phyloP scores from a whole-genome alignment of 495 filamentous ascomycete genomes.

The Chaetomium tenue region DNA sequence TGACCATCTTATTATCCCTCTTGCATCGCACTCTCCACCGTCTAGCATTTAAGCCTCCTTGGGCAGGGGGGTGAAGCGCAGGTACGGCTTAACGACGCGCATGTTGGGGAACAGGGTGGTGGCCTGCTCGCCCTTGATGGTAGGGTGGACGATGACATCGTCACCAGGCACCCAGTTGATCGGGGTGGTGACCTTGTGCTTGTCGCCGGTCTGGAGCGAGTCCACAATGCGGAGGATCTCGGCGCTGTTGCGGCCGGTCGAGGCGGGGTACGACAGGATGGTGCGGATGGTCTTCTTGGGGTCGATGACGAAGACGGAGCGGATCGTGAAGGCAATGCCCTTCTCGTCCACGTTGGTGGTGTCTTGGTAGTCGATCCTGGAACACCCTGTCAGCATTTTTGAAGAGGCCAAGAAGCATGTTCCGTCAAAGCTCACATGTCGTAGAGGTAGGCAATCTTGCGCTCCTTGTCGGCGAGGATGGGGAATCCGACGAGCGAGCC shows the following conservation, averaged over 20 bases:
- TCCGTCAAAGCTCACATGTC: conserved; percentile 71
- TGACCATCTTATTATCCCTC: neutral
- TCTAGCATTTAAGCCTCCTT: conserved; percentile 38
- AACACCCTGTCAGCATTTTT: neutral
- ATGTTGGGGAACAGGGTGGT: conserved; percentile 89
- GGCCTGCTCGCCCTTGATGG: conserved; percentile 80
- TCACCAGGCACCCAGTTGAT: conserved; percentile 90
- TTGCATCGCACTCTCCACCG: too few species aligned
- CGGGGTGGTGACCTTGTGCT: conserved; percentile 88
- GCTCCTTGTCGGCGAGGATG: conserved; percentile 95
- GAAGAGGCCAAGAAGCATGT: too few species aligned
- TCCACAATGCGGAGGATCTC: conserved; percentile 95
- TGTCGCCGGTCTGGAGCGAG: conserved; percentile 95
- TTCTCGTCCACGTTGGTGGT: conserved; percentile 87
- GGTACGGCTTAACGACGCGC: conserved; percentile 91
- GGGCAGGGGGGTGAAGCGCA: conserved; percentile 66
- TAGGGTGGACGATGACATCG: conserved; percentile 94
- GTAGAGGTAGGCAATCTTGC: conserved; percentile 86
- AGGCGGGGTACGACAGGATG: conserved; percentile 95
- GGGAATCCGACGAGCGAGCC: conserved; percentile 82
- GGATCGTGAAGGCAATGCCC: conserved; percentile 97
- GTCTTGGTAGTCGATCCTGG: conserved; percentile 74
- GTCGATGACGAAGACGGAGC: conserved; percentile 98
- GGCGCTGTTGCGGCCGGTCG: conserved; percentile 92
- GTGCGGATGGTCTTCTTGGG: conserved; percentile 96